Percentiles rank a stretch among this genome's conserved stretches.
Evolutionary conservation across 257 asterid species (phyloP).

Genomic region (Salvia miltiorrhiza): DNA sequence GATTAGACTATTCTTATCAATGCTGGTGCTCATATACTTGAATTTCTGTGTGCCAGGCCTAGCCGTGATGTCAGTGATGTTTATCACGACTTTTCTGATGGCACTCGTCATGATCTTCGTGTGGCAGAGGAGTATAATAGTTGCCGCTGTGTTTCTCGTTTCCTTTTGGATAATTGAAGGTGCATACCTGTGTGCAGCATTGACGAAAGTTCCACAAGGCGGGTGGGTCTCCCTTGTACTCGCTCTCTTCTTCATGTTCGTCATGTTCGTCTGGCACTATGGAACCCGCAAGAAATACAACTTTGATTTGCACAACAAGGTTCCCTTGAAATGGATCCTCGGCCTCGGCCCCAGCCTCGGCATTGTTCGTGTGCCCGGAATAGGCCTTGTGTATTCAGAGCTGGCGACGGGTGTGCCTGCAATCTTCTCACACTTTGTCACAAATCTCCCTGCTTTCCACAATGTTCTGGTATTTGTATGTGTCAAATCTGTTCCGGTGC

Average conservation of each 20-base stretch:
- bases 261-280: slow-evolving; percentile 93
- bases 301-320: slow-evolving; percentile 89
- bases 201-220: slow-evolving; percentile 76
- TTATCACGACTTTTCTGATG: slow-evolving; percentile 87
- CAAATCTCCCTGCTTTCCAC: slow-evolving; percentile 95
- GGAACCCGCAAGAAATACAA: slow-evolving; percentile 90
- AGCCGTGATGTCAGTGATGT: slow-evolving; percentile 96
- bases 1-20: not conserved
- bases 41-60: slow-evolving; percentile 53
- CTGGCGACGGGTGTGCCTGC: slow-evolving; percentile 90
- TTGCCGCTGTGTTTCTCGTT: slow-evolving; percentile 57
- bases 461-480: slow-evolving; percentile 85
- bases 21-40: not conserved
- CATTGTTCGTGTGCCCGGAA: slow-evolving; percentile 92
- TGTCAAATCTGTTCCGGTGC: slow-evolving; percentile 84
- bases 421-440: slow-evolving; percentile 87
- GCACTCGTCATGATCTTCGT: slow-evolving; percentile 79
- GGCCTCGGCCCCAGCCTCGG: slow-evolving; percentile 95
- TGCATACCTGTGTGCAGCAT: slow-evolving; percentile 56
- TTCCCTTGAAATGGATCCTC: slow-evolving; percentile 81
- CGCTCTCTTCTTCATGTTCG: slow-evolving; percentile 54
- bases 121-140: slow-evolving; percentile 61
- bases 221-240: slow-evolving; percentile 91
- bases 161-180: slow-evolving; percentile 73
- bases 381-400: slow-evolving; percentile 89